phyloP scores from a whole-genome alignment of 2,329 filamentous ascomycete genomes.

The Metarhizium guizhouense region DNA sequence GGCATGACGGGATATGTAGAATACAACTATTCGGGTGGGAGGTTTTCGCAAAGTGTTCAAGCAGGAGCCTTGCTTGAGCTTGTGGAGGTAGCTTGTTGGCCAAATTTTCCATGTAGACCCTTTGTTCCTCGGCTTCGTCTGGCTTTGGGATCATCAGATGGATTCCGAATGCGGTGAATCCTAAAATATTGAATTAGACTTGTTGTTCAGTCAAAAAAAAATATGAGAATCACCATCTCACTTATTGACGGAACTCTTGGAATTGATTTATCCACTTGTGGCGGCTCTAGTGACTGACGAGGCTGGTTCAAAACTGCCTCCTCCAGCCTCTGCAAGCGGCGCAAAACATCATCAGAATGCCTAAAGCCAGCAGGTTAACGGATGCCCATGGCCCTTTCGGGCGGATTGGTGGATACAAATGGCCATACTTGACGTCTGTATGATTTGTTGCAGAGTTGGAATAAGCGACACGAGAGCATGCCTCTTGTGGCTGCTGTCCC shows the following conservation, averaged over 20 bases:
- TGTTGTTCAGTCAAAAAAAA: not conserved
- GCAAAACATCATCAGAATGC: conserved; percentile 10
- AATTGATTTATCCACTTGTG: no score
- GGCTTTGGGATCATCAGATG: not conserved
- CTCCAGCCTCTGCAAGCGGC: conserved; percentile 3
- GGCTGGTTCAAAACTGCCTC: conserved; percentile 1
- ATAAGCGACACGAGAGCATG: not conserved
- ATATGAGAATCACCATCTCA: no score
- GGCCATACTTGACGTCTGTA: not conserved
- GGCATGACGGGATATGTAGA: conserved; percentile 4
- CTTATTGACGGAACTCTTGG: no score
- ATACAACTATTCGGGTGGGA: conserved; percentile 4
- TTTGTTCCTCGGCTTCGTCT: not conserved
- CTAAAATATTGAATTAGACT: not conserved
- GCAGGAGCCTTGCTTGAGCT: not conserved
- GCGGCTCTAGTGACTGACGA: not conserved
- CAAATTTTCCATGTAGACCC: not conserved
- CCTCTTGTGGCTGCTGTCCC: not conserved
- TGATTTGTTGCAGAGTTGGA: not conserved
- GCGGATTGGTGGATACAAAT: not conserved
- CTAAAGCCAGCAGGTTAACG: not conserved
- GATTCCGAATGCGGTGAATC: not conserved
- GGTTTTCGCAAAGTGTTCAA: conserved; percentile 3
- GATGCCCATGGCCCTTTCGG: not conserved
- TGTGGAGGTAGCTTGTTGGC: not conserved